Base-by-base conservation (phyloP, 2,329 filamentous ascomycete genomes). In the Niveomyces coronatus region DNA sequence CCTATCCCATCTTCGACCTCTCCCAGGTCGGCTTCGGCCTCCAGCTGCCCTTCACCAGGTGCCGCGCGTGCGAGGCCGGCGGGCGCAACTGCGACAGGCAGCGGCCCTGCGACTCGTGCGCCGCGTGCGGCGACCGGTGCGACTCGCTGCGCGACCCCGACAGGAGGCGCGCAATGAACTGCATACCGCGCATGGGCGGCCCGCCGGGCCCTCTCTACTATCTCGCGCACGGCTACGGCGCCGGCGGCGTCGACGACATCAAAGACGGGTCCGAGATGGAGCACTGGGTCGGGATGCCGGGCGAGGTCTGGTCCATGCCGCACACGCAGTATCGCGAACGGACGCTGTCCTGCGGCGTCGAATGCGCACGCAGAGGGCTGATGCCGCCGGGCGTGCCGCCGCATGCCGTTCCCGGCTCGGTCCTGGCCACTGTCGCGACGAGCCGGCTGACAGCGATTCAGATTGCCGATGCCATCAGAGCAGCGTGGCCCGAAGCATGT, bases 71-170 rank as follows among this genome's bases (percentile, higher is more conserved):
- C 44, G 11, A 35, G 4, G 26, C 37, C 1, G 46, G 29, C 6
- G 43, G 43, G 3, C 32, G 49, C 2, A 47, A 50, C 36, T 63
- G 61, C 41, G 61, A 63, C 33, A 52, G 54, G 2, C 57, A 58
- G 37, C 51, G 58, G 15, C 61, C 60, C 1, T 63, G 61, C 39
- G 56, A 62, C 35, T 56, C 51, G 4, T 63, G 61, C 46, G 39
- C 44, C 9, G 15, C n/a, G n/a, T n/a, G n/a, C n/a, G n/a, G n/a
- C n/a, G n/a, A n/a, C n/a, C n/a, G n/a, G n/a, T n/a, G n/a, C n/a
- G n/a, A n/a, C n/a, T n/a, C n/a, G n/a, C n/a, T n/a, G n/a, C n/a
- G n/a, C n/a, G n/a, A n/a, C n/a, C n/a, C n/a, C 3, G 41, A 27
- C 5, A 41, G 40, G 9, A 31, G 23, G 11, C 39, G 41, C 16